Evolutionary conservation across 2,329 filamentous ascomycete genomes (phyloP), one percentile per base, ranked within the genome.

Genomic region (Pseudogymnoascus verrucosus): DNA sequence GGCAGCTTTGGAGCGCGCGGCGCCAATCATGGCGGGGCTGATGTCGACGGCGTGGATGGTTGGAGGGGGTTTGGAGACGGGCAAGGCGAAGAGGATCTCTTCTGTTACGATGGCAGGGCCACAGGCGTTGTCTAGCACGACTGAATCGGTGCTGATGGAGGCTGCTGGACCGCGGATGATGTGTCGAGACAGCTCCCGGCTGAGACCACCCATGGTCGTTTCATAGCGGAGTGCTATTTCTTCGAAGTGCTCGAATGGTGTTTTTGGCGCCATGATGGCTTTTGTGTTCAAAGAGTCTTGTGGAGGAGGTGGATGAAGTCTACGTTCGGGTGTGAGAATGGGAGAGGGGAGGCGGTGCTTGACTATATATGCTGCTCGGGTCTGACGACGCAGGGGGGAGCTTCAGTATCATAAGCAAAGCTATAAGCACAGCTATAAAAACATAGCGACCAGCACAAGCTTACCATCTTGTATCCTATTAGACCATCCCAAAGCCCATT

Each of bases 51-150:
- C 65, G 39, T 67, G 57, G 2, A 69, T 64, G 2, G 14, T n/a
- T 8, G 67, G 64, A 28, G 12, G 21, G 10, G n/a, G 36, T 44
- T 60, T 44, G 8, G 36, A 31, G n/a, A 23, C n/a, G 26, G 47
- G 47, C n/a, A 54, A 16, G 4, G 47, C 47, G 6, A 54, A 54
- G 12, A 71, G 23, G 16, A 71, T 63, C 31, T 67, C 65, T 10
- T 69, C 68, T 39, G 69, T 61, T 3, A 69, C 69, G 36, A 72
- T 66, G 11, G 60, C 71, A 2, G 71, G 69, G 40, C 71, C 70
- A 64, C 70, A 71, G 6, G 70, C 70, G 37, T 71, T 73, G 64
- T 73, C 71, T 4, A 73, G 68, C 23, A 73, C 62, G 2, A 62
- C 36, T 26, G 66, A 61, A 16, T 31, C 37, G 11, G 44, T 34